Base-by-base conservation (phyloP, 2,329 filamentous ascomycete genomes). In the Dryadomyces quercus-mongolicae region DNA sequence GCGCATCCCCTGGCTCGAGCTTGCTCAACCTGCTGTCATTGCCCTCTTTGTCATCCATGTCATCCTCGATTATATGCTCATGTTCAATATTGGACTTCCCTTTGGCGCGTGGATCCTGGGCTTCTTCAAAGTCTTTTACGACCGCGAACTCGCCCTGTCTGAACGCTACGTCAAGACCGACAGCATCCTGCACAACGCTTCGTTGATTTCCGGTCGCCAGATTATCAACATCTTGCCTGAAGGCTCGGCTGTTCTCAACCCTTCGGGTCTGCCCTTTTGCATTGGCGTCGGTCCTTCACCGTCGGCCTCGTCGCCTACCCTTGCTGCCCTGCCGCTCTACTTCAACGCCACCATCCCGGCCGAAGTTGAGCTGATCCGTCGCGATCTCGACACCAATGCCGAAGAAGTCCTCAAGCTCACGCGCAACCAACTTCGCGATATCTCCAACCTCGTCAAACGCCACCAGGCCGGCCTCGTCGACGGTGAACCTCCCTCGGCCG, bases 181-280 rank as follows among this genome's bases (percentile, higher is more conserved):
- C 31, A 84, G 80, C 58, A 91, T 98, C 59, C 74, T 95, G 57
- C 88, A 96, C 66, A 96, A 97, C 66, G 81, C 88, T 36, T 95
- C 91, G 21, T 78, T 97, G 64, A 97, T 98, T 59, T 79, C 95
- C 71, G 93, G 93, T 64, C 93, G 90, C 67, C 91, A 97, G 71
- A 95, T 96, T 62, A 92, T 98, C 69, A 93, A 98, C 66, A 95
- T 98, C 64, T 74, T 98, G 54, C 93, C 93, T 2, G 93, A 98
- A 74, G 94, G 94, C 18, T 93, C 91, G 50, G 93, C 91, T 15
- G 77, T 90, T 50, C 74, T 98, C 58, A 98, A 98, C 64, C 89
- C 90, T 0, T 80, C 90, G 49, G 78, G 81, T 55, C 72, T 77
- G n/a, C 79, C 90, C 0, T 93, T 93, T 68, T 98, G 93, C 68